Base-by-base conservation (phyloP, 2,329 filamentous ascomycete genomes). In the Nannizziopsis barbatae region DNA sequence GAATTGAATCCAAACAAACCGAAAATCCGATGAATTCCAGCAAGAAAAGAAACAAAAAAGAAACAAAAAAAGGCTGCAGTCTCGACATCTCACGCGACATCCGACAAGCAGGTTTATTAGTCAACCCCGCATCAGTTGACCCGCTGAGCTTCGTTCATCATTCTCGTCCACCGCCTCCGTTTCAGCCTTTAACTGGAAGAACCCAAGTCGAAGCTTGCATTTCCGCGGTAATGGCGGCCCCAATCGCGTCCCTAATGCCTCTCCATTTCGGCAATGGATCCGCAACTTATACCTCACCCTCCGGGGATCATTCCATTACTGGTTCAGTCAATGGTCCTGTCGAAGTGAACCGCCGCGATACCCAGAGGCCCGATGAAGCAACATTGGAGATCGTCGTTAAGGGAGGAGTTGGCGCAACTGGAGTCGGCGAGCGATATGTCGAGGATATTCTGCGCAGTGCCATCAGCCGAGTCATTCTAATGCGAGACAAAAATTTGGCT, bases 251-350 rank as follows among this genome's bases (percentile, higher is more conserved):
- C 7, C 57, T 69, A 40, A 58, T 63, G 5, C 57, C 58, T 17
- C 59, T 69, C 27, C 50, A 51, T 22, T 66, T 66, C 45, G 56
- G 65, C 46, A 66, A 69, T 50, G 67, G 67, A 30, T 69, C 67
- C 18, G 64, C 66, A 17, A 61, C 62, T 38, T 69, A 68, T 55
- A 63, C 61, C 55, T 69, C 66, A 41, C 65, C 65, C 12, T 56
- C 59, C 8, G 85, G 87, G 42, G 94, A 88, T 66, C 83, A 81
- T 39, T 27, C 22, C 22, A 77, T 96, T 55, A 78, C 93, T 47
- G 85, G 84, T 49, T 83, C 86, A 11, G 87, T 94, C 56, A 96
- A 95, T 67, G 92, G 90, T 0, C 92, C 92, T 12, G 79, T 96
- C 56, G 92, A 98, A 70, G 86, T 90, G 11, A 65, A 81, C 57